Conservation (phyloP, 768 basidiomycete genomes). For the Leccinum fibrillosum region DNA sequence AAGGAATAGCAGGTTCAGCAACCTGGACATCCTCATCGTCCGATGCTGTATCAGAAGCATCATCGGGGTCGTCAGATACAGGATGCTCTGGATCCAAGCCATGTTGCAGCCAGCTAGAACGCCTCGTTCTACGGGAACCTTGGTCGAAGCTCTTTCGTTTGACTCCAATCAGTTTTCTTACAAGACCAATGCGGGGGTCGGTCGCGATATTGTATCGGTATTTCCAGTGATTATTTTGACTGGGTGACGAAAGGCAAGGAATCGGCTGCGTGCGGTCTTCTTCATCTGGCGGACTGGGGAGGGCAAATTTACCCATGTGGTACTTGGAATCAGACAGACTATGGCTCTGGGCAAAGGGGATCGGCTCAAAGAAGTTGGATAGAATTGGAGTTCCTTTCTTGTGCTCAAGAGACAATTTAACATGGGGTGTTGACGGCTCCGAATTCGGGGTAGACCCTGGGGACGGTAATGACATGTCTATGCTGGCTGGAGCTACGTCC, state of each 20-base stretch:
- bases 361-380: constrained; percentile 59
- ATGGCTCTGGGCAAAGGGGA: constrained; percentile 68
- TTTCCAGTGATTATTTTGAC: constrained; percentile 41
- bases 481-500: constrained; percentile 28
- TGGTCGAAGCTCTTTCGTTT: constrained; percentile 59
- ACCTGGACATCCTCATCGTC: constrained; percentile 39
- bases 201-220: constrained; percentile 57
- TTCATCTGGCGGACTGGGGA: constrained; percentile 62
- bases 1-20: constrained; percentile 25
- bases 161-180: constrained; percentile 63
- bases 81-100: constrained; percentile 46
- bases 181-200: constrained; percentile 68
- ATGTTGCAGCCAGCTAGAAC: constrained; percentile 43
- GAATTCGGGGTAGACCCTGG: constrained; percentile 50
- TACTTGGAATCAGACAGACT: constrained; percentile 72
- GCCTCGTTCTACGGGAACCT: constrained; percentile 32
- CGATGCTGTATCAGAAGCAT: constrained; percentile 38
- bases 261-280: constrained; percentile 34
- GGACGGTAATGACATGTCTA: constrained; percentile 49
- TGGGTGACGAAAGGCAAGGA: constrained; percentile 17
- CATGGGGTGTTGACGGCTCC: constrained; percentile 51
- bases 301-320: constrained; percentile 63
- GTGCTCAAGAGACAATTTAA: constrained; percentile 40
- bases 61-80: constrained; percentile 33
- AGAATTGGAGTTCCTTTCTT: constrained; percentile 13